Conservation (phyloP, 2,329 filamentous ascomycete genomes). For the Aspergillus sclerotialis region DNA sequence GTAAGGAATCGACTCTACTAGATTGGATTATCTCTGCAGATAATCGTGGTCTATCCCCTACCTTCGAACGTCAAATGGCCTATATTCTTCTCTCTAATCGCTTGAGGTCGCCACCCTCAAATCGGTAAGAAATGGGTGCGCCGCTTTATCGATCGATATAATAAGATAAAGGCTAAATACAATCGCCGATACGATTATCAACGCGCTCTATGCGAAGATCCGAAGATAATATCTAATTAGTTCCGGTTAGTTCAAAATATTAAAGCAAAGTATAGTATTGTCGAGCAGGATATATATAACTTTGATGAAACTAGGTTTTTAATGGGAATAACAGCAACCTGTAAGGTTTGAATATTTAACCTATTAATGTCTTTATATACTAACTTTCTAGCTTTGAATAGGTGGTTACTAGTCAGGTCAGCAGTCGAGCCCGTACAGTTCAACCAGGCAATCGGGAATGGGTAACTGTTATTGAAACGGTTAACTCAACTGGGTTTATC, state of each 20-base stretch:
- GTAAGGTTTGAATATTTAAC: conserved; percentile 3
- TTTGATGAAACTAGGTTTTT: conserved; percentile 13
- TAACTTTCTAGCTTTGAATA: not conserved
- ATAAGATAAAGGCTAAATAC: not conserved
- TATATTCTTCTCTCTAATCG: not conserved
- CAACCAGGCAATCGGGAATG: conserved; percentile 10
- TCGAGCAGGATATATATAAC: conserved; percentile 11
- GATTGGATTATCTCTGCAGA: not conserved
- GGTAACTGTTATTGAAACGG: conserved; percentile 6
- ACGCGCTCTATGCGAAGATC: conserved; percentile 1
- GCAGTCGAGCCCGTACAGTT: conserved; percentile 5
- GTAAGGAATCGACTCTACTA: not conserved
- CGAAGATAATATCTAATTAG: conserved; percentile 3
- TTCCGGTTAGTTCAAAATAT: conserved; percentile 6
- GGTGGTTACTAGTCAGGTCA: conserved; percentile 7
- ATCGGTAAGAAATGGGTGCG: not conserved
- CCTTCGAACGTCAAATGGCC: not conserved
- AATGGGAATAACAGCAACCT: conserved; percentile 9
- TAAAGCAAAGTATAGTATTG: conserved; percentile 6
- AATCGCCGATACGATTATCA: conserved; percentile 1
- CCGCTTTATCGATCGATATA: not conserved
- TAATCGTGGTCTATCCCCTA: not conserved
- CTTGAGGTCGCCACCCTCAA: too few species aligned
- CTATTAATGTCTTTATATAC: not conserved
- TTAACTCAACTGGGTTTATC: conserved; percentile 3